Evolutionary conservation across 2,329 filamentous ascomycete species (phyloP), one percentile per base, ranked within the genome.

Genomic region (Cercospora brassicicola): DNA sequence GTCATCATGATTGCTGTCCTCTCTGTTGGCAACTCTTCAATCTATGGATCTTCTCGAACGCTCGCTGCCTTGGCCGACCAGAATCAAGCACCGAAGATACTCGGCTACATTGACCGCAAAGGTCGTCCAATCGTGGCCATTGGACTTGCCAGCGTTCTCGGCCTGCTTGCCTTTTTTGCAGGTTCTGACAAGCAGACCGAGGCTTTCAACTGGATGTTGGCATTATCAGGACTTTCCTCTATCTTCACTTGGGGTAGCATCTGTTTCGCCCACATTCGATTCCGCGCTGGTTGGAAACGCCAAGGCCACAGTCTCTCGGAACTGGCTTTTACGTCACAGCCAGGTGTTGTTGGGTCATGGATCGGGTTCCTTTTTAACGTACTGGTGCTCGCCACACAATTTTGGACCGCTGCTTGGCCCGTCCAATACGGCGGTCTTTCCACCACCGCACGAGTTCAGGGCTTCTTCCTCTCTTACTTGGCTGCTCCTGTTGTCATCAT

Each of bases 211-310:
- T 97, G 94, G 93, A 87, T 97, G 79, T 84, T 91, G 51, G 87
- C 91, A 67, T 84, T 93, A 59, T 91, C 90, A 1, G 91, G 89
- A 59, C 84, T 93, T 26, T 90, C 89, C 9, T 89, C 87, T 56
- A 86, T 93, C 77, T 91, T 94, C 82, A 93, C 90, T 4, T 94
- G 91, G 91, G 88, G 85, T 65, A 91, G 91, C 72, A 94, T 97
- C 78, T 96, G 93, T 79, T 82, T 96, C n/a, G 88, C 90, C 26
- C 94, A 97, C 80, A 96, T 97, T 76, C 92, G 93, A 65, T 97
- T 97, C 86, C 92, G 94, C 33, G 64, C 67, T 28, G 92, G 89
- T n/a, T 96, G 93, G 92, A 84, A 83, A 55, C 76, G 73, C 11
- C 87, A 89, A 69, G 91, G 91, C 55, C 90, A 90, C 73, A 83